phyloP scores from a whole-genome alignment of 1,139 yeast species.

The Petasospora fabianii region DNA sequence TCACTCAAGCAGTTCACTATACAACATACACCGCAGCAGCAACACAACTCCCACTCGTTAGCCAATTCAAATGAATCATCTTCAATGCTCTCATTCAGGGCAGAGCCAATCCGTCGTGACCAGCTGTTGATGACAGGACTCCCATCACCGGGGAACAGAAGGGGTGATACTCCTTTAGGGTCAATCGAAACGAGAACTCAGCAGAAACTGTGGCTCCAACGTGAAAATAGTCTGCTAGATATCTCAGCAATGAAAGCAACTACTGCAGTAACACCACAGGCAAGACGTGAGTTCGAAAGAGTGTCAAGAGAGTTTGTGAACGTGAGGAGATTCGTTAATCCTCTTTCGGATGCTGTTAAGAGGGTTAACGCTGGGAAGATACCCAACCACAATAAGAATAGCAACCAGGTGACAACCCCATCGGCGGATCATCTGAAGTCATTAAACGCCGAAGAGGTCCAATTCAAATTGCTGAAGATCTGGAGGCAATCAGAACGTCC shows the following conservation, averaged over 20 bases:
- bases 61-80: slow-evolving; percentile 19
- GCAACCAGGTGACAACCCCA: slow-evolving; percentile 1
- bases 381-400: background rate
- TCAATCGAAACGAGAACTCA: slow-evolving; percentile 76
- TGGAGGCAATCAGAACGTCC: slow-evolving; percentile 24
- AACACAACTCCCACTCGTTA: too few species aligned
- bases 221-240: slow-evolving; percentile 69
- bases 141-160: slow-evolving; percentile 2
- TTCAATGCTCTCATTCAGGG: slow-evolving; percentile 21
- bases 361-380: slow-evolving; percentile 32
- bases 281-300: slow-evolving; percentile 72
- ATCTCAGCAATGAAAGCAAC: slow-evolving; percentile 27
- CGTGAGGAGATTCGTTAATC: slow-evolving; percentile 65
- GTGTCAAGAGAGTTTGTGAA: slow-evolving; percentile 70
- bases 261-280: slow-evolving; percentile 44
- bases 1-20: slow-evolving; percentile 26
- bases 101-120: slow-evolving; percentile 11
- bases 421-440: slow-evolving; percentile 5
- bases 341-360: slow-evolving; percentile 59
- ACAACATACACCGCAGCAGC: too few species aligned
- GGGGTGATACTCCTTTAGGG: slow-evolving; percentile 9
- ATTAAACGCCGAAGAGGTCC: slow-evolving; percentile 17
- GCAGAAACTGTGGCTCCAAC: slow-evolving; percentile 76
- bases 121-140: slow-evolving; percentile 5
- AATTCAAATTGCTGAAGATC: slow-evolving; percentile 21